Percentiles rank a stretch among this genome's conserved stretches.
Evolutionary conservation across 345 rosid genomes (phyloP).

Genomic region (Atalantia buxifolia): DNA sequence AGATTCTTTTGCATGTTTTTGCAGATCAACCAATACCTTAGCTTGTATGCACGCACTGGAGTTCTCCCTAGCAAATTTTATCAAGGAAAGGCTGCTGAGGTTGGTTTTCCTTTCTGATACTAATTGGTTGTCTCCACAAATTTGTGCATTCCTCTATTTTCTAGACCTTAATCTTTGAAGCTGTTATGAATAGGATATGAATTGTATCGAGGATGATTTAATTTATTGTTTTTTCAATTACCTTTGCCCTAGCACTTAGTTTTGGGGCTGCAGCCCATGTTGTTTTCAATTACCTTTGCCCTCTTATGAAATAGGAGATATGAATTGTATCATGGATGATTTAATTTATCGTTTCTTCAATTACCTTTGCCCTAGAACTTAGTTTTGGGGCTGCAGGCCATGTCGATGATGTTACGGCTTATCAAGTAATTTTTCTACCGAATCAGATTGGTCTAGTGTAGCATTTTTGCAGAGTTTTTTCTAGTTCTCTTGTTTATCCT

Average conservation of each 20-base stretch:
- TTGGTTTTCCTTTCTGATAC: slow-evolving; percentile 28
- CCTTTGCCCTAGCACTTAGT: not conserved
- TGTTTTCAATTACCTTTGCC: no score
- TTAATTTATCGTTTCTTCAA: no score
- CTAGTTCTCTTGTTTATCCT: not conserved
- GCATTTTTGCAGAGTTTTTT: not conserved
- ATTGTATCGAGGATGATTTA: not conserved
- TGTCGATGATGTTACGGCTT: not conserved
- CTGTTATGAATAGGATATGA: not conserved
- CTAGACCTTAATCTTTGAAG: not conserved
- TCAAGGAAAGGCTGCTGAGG: slow-evolving; percentile 74
- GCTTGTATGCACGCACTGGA: slow-evolving; percentile 61
- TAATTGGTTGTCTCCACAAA: not conserved
- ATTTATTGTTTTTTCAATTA: no score
- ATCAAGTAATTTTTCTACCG: not conserved
- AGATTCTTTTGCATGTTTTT: slow-evolving; percentile 20
- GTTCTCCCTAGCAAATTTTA: slow-evolving; percentile 69
- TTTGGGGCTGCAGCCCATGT: not conserved
- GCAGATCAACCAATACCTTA: slow-evolving; percentile 80
- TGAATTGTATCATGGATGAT: not conserved
- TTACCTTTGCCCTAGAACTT: not conserved
- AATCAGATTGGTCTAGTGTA: not conserved
- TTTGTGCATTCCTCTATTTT: not conserved
- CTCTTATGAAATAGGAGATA: not conserved
- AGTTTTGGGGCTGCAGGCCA: not conserved